These are phyloP conservation scores for Eucalyptus guilfoylei DNA, from an alignment of 345 rosid genomes.

Conservation along the genomic window DNA sequence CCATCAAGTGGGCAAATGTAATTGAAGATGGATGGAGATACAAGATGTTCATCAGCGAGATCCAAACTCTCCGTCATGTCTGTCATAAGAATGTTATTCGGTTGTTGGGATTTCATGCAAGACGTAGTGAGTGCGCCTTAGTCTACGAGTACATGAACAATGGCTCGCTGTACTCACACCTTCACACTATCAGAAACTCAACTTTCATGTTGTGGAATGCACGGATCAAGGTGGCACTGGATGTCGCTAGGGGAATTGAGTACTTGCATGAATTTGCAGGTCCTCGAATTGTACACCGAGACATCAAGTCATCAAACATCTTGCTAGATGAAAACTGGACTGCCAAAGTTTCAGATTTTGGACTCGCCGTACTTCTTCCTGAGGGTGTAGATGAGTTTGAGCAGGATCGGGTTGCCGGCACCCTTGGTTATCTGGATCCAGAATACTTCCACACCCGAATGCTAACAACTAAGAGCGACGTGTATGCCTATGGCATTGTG, in stretches of 20 bases:
- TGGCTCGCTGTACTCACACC: neutral
- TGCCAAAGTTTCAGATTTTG: neutral
- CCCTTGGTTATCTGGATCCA: neutral
- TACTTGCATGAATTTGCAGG: neutral
- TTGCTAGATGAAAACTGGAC: neutral
- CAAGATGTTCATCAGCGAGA: neutral
- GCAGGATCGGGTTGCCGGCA: rapidly evolving
- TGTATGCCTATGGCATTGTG: neutral
- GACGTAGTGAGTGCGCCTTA: neutral
- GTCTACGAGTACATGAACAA: neutral
- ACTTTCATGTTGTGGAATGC: neutral
- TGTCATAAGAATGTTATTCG: neutral
- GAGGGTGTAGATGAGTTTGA: neutral
- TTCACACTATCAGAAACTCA: neutral
- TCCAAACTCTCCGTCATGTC: neutral
- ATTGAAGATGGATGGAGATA: neutral
- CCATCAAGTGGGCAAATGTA: neutral
- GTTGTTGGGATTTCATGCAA: neutral
- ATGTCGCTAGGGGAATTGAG: neutral
- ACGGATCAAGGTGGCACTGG: neutral
- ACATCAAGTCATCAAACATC: neutral
- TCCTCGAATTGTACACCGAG: neutral
- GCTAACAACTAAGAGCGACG: neutral
- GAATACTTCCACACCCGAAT: rapidly evolving
- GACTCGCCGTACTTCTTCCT: neutral